Base-by-base conservation (phyloP, 805 yeast species). In the Ogataea thermomethanolica region DNA sequence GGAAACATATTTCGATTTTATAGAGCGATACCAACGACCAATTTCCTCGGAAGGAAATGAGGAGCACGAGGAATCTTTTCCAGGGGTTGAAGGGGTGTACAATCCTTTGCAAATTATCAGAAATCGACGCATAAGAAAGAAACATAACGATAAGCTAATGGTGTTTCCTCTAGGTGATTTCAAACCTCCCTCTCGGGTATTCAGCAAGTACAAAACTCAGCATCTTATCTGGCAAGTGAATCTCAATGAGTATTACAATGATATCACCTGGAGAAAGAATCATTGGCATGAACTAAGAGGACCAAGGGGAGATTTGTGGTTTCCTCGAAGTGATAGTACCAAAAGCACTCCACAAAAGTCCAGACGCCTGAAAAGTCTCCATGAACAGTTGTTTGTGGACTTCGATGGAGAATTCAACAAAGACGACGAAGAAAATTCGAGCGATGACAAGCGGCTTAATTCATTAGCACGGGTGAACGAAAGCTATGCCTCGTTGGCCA, bases 71-170 rank as follows among this genome's bases (percentile, higher is more conserved):
- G 54, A 55, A 0, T 38, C 32, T 3, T 71, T 73, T 46, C 71
- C 69, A 2, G 76, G 75, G 2, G 73, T 83, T 3, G 87, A 80
- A 41, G 85, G 82, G 2, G 73, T 76, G 3, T 88, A 81, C 65
- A 88, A 88, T 55, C 96, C 96, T 3, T 64, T 88, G 31, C 95
- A 86, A 60, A 73, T 81, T n/a, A 77, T 88, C 21, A 65, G 96
- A 41, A 83, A 87, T 60, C 69, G 95, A 43, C 70, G 69, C 49
- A 56, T 81, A 3, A 60, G 85, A 38, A 70, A 72, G 42, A 73
- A 73, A 50, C 65, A 74, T 50, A 70, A 69, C 36, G 76, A 74
- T 41, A 64, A 66, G 25, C 71, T 76, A 2, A 67, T 71, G 28
- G 65, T 67, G 3, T 53, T 74, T 9, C 59, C 71, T 1, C 59